Base-by-base conservation (phyloP, 2,329 filamentous ascomycete species). In the Alternaria ventricosa region DNA sequence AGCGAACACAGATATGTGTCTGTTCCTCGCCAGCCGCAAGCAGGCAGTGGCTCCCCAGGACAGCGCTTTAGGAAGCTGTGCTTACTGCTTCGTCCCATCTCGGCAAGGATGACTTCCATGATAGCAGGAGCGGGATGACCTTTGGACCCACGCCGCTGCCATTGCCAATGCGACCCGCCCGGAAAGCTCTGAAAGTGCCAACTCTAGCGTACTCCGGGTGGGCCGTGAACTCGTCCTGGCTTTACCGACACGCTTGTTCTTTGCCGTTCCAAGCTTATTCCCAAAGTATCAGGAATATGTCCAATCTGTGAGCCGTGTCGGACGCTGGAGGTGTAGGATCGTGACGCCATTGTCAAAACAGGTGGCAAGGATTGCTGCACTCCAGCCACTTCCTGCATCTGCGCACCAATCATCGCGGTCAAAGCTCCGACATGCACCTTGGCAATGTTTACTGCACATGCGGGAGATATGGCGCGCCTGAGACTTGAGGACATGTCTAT, bases 331-430 rank as follows among this genome's bases (percentile, higher is more conserved):
- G 36, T 41, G 36, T 28, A 44, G 27, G 23, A 55, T 18, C 51
- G 55, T 61, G 57, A 66, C 61, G 58, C 45, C 56, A 60, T 55
- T 45, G 27, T 53, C 36, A n/a, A 60, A 43, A 18, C 47, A 46
- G n/a, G 57, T 28, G 15, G 41, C 49, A 57, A 43, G 57, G 61
- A 50, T 61, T 44, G 54, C 54, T 50, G 30, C 28, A 28, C 45
- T 28, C 60, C 60, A 53, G 60, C 60, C 60, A 47, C 60, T 59
- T 50, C 20, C 23, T 49, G 41, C 41, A 50, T 44, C 47, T 58
- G 57, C 57, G 58, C 58, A 44, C 61, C 64, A 64, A 60, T 57
- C 53, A 57, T 11, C 2, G 15, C 33, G 47, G 18, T 25, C 6
- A 12, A 54, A 64, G 15, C 54, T 61, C 57, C 57, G 62, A 53